Evolutionary conservation across 2,329 filamentous ascomycete species (phyloP).

Genomic region (Tolypocladium ophioglossoides): DNA sequence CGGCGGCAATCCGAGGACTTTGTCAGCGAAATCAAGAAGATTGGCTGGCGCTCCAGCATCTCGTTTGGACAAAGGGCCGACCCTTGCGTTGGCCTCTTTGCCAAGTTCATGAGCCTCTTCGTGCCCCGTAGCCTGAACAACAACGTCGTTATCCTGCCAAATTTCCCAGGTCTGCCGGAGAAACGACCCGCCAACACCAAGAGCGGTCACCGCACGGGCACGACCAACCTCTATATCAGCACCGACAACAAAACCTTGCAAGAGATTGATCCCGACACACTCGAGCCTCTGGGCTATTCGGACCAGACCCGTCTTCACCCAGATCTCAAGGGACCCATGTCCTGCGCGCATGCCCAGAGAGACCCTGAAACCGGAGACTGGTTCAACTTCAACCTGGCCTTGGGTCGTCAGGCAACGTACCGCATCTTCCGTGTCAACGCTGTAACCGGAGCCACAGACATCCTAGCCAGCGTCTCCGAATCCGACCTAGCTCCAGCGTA

Average conservation of each 20-base stretch:
- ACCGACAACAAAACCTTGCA: constrained; percentile 46
- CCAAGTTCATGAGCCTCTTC: constrained; percentile 59
- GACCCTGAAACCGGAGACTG: constrained; percentile 65
- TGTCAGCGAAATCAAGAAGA: constrained; percentile 47
- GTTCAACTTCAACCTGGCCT: constrained; percentile 72
- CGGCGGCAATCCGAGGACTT: constrained; percentile 55
- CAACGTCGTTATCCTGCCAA: constrained; percentile 53
- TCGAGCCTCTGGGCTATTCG: constrained; percentile 60
- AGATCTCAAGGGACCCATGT: constrained; percentile 53
- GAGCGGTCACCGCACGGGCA: constrained; percentile 23
- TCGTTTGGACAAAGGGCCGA: constrained; percentile 65
- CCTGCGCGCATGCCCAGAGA: constrained; percentile 60
- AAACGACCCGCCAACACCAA: background rate
- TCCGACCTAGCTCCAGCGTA: constrained; percentile 50
- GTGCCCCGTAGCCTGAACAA: constrained; percentile 35
- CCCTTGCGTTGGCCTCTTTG: constrained; percentile 62
- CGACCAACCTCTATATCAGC: constrained; percentile 8
- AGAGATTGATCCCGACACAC: constrained; percentile 55
- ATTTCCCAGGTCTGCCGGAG: constrained; percentile 46
- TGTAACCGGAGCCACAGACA: constrained; percentile 52
- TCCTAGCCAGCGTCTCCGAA: constrained; percentile 56
- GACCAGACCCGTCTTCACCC: constrained; percentile 54
- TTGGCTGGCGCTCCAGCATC: constrained; percentile 44
- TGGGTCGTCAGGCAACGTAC: constrained; percentile 49
- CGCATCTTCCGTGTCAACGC: constrained; percentile 58